phyloP scores from a whole-genome alignment of 1,284 basidiomycete species.

The Austropuccinia psidii region DNA sequence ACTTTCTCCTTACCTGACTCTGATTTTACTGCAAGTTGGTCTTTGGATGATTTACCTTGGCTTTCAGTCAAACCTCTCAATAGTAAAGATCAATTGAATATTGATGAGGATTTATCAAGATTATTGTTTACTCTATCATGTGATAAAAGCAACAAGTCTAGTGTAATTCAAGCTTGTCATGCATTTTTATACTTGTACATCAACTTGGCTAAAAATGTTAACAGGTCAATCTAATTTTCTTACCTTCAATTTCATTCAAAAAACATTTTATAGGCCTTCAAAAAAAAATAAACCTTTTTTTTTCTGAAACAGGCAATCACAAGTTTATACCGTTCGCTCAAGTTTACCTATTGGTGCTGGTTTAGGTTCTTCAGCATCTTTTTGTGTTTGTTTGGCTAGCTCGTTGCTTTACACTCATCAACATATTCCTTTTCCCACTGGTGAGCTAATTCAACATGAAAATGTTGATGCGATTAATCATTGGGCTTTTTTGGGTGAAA shows the following conservation, averaged over 20 bases:
- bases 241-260: neutral
- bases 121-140: neutral
- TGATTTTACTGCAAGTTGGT: slow-evolving; percentile 73
- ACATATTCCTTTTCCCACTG: slow-evolving; percentile 51
- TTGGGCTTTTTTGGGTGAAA: slow-evolving; percentile 93
- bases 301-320: slow-evolving; percentile 56
- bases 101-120: slow-evolving; percentile 37
- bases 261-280: slow-evolving; percentile 2
- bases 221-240: slow-evolving; percentile 54
- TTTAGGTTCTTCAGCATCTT: slow-evolving; percentile 92
- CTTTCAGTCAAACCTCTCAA: slow-evolving; percentile 50
- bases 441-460: slow-evolving; percentile 56
- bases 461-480: slow-evolving; percentile 71
- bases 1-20: slow-evolving; percentile 76
- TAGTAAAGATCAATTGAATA: neutral
- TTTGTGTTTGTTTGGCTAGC: slow-evolving; percentile 76
- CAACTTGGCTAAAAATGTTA: slow-evolving; percentile 57
- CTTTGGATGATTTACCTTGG: slow-evolving; percentile 74
- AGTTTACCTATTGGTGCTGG: slow-evolving; percentile 99
- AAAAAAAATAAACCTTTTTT: no score
- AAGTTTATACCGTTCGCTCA: slow-evolving; percentile 75
- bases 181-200: slow-evolving; percentile 95
- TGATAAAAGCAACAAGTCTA: slow-evolving; percentile 30
- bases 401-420: slow-evolving; percentile 58
- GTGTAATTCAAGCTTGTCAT: slow-evolving; percentile 61